phyloP scores from a whole-genome alignment of 345 rosid species.

The Kandelia obovata region DNA sequence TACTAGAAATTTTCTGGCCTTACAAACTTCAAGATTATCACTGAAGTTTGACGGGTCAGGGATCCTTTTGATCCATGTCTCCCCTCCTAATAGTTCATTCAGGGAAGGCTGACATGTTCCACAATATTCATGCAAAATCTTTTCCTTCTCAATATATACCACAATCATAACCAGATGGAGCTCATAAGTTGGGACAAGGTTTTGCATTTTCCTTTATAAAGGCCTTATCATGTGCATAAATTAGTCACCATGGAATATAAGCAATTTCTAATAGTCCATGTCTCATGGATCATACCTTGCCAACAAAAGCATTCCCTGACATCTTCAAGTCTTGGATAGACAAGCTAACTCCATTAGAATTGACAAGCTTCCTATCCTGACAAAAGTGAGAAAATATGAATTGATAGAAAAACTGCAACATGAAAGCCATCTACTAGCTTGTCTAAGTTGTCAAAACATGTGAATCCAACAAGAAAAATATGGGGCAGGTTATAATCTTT shows the following conservation, averaged over 20 bases:
- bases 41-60: not conserved
- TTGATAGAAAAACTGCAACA: not conserved
- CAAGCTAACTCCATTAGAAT: constrained; percentile 30
- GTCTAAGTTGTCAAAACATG: not conserved
- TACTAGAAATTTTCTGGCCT: not conserved
- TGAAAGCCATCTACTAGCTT: not conserved
- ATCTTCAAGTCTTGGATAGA: constrained; percentile 42
- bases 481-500: too few relatives aligned
- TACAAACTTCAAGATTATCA: not conserved
- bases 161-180: not conserved
- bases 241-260: not conserved
- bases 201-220: not conserved
- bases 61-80: not conserved
- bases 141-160: not conserved
- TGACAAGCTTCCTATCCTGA: constrained; percentile 46
- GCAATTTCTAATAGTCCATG: not conserved
- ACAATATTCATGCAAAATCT: too few relatives aligned
- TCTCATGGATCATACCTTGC: constrained; percentile 47
- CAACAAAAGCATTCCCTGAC: constrained; percentile 55
- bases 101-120: too few relatives aligned
- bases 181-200: not conserved
- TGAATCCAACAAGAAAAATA: not conserved
- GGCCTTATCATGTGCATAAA: not conserved
- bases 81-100: not conserved
- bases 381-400: not conserved